Percentiles rank a stretch among this genome's conserved stretches.
phyloP scores from a whole-genome alignment of 371 early-diverging fungal genomes.

The Coemansia sp. region DNA sequence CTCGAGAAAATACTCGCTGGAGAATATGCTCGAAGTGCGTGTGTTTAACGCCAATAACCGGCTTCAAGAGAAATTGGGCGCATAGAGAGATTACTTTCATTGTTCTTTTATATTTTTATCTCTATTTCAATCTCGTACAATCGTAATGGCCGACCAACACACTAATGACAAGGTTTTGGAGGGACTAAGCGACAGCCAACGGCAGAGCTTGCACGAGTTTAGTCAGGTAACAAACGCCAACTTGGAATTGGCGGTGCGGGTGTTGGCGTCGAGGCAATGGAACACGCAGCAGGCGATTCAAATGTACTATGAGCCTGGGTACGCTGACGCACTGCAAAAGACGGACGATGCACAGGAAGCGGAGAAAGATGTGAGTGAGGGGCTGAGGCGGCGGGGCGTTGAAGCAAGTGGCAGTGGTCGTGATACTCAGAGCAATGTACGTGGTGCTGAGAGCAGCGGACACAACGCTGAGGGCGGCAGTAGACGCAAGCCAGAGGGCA shows the following conservation, averaged over 20 bases:
- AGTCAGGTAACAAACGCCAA: slow-evolving; percentile 26
- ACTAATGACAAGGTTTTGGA: slow-evolving; percentile 9
- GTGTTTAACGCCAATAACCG: slow-evolving; percentile 41
- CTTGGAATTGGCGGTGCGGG: slow-evolving; percentile 20
- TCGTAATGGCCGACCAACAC: neutral
- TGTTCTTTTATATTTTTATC: neutral
- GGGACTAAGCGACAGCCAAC: slow-evolving; percentile 23
- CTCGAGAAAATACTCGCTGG: slow-evolving; percentile 49
- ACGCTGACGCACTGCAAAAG: neutral
- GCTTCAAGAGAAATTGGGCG: slow-evolving; percentile 16
- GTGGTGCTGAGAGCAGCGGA: too few relatives aligned
- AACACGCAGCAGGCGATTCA: slow-evolving; percentile 29
- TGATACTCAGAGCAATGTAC: too few relatives aligned
- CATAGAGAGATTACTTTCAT: neutral
- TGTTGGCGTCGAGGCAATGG: slow-evolving; percentile 29
- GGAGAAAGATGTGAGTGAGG: neutral
- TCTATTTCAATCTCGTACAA: too few relatives aligned
- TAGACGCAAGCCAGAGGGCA: neutral
- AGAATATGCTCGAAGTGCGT: slow-evolving; percentile 44
- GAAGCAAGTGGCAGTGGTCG: neutral
- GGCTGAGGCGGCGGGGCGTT: neutral
- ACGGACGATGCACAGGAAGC: neutral
- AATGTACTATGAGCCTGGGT: slow-evolving; percentile 23
- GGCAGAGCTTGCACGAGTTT: slow-evolving; percentile 29
- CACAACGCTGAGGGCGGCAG: neutral